Base-by-base conservation (phyloP, 2,329 filamentous ascomycete genomes). In the Pseudocercospora macadamiae region DNA sequence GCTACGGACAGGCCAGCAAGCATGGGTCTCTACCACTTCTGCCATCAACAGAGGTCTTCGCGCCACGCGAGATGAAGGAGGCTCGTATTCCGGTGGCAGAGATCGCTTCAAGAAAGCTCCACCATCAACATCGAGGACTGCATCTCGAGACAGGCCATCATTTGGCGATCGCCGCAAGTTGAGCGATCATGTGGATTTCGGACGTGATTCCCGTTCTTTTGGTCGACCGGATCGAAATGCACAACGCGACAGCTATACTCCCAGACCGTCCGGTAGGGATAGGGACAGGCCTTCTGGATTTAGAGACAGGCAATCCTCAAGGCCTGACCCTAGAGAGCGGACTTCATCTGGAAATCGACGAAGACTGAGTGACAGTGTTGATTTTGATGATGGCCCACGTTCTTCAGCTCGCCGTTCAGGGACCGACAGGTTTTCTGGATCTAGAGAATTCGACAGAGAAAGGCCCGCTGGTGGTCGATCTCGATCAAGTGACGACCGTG, bases 1-100 rank as follows among this genome's bases (percentile, higher is more conserved):
- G 49, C 45, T 61, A 21, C 34, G n/a, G 26, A 6, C 18, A 18
- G 14, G 37, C 39, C 54, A 51, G 30, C 57, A 55, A 45, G 21
- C 57, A 19, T 67, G 69, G 30, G 82, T 83, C 19, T 87, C 86
- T 39, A 80, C 90, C 37, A 83, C 80, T 60, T 89, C 88, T 8
- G 88, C 88, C 42, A 91, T 92, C 68, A 83, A 86, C 64, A 80
- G 82, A 45, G 89, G 89, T 12, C 79, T 91, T 55, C 84, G 86
- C 68, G 59, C 64, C 26, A 61, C 57, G 25, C 57, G 54, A 59
- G 44, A 60, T 51, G 59, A 62, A 16, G 45, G 51, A n/a, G 34
- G 45, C 7, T 26, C 23, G 16, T 32, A 55, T 55, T 60, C 53
- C 58, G 64, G 59, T 47, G 62, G 57, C 47, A 59, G 56, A 63